A percentile compares a stretch with the other conserved stretches of the same genome.
phyloP scores from a whole-genome alignment of 2,329 filamentous ascomycete genomes.

The Juglanconis juglandina region DNA sequence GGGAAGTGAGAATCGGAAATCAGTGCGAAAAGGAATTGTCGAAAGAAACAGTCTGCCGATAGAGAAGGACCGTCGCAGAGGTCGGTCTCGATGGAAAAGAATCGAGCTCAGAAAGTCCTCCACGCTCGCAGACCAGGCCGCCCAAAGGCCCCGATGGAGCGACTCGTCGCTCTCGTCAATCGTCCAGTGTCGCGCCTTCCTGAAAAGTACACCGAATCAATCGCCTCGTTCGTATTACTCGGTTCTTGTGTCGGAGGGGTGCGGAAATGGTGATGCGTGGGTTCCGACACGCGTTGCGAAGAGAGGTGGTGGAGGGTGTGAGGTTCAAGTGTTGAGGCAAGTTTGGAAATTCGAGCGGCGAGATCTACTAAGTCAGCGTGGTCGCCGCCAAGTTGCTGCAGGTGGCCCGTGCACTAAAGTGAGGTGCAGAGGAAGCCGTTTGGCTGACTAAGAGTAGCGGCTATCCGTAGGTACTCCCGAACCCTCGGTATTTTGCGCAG shows the following conservation, averaged over 20 bases:
- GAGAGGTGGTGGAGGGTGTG: slow-evolving; percentile 31
- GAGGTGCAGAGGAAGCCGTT: neutral
- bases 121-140: slow-evolving; percentile 30
- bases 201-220: slow-evolving; percentile 29
- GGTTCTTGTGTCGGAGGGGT: slow-evolving; percentile 31
- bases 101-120: slow-evolving; percentile 13
- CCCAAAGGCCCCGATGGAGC: slow-evolving; percentile 35
- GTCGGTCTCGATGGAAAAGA: slow-evolving; percentile 11
- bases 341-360: slow-evolving; percentile 20
- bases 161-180: slow-evolving; percentile 26
- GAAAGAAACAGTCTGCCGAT: slow-evolving; percentile 2
- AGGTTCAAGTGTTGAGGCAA: slow-evolving; percentile 25
- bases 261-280: slow-evolving; percentile 35
- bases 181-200: slow-evolving; percentile 45
- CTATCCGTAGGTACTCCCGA: too few species aligned
- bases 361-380: slow-evolving; percentile 8
- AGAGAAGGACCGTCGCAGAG: slow-evolving; percentile 3
- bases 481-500: too few species aligned
- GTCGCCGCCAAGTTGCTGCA: neutral
- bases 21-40: slow-evolving; percentile 11
- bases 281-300: slow-evolving; percentile 52
- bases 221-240: slow-evolving; percentile 35
- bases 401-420: slow-evolving; percentile 3
- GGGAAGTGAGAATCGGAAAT: neutral
- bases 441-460: too few species aligned